Evolutionary conservation across 2,329 filamentous ascomycete species (phyloP), one percentile per base, ranked within the genome.

Genomic region (Nemania sp.): DNA sequence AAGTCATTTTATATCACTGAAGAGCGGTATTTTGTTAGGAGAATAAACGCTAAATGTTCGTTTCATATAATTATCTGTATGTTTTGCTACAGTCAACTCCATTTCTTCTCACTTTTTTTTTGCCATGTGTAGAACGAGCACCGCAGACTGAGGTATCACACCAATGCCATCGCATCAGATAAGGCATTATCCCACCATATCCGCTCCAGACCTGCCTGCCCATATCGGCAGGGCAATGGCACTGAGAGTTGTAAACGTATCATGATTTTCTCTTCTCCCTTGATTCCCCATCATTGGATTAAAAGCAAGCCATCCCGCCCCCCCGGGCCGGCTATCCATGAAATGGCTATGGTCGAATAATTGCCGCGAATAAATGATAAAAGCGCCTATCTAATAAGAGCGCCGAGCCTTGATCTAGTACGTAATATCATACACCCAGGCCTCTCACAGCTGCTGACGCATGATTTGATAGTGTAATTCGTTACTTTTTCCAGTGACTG

Each of bases 201-300:
- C 26, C 22, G 24, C 26, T 31, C 31, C n/a, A 23, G 23, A 39
- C 31, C 30, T 33, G n/a, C n/a, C 33, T 37, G 17, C 46, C 33
- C 23, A 53, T 23, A 55, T 24, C 47, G 17, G 22, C 12, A 49
- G 26, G 37, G 22, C 42, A 44, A 49, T 54, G 49, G 43, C 36
- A 20, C 30, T 49, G 50, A 51, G 44, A 28, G 19, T 40, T 48
- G 17, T 55, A 48, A 58, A 55, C 55, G 55, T 55, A 55, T 52
- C 44, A 30, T 52, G 28, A 24, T 42, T 43, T 45, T 41, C 20
- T 51, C 23, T 43, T 23, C 40, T 39, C 33, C 12, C 8, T 46
- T 24, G 31, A 40, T 28, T 17, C 34, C 15, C 14, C n/a, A 24
- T 49, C 20, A 37, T 23, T 20, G n/a, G 31, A 24, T 43, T 5